Evolutionary conservation across 192 early-diverging fungal species (phyloP).

Genomic region (Podila minutissima): DNA sequence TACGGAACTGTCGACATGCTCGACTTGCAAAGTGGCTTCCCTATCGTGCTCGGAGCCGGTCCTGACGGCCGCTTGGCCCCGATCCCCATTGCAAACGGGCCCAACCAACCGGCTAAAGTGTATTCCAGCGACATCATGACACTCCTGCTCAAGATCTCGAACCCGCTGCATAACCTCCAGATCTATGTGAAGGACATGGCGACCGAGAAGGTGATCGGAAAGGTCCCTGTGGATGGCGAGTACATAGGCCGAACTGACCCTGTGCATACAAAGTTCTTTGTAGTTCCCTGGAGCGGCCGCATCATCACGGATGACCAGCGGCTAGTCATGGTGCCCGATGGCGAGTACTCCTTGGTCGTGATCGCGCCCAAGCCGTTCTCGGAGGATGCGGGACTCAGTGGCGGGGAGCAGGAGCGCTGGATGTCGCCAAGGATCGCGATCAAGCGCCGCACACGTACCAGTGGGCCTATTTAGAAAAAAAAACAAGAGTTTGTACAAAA

Average conservation of each 20-base stretch:
- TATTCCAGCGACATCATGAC: constrained; percentile 17
- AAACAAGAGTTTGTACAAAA: background rate
- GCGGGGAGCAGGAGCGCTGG: constrained; percentile 21
- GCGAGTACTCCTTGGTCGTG: constrained; percentile 25
- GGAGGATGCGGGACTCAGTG: background rate
- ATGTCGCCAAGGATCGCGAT: constrained; percentile 20
- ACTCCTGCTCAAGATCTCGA: constrained; percentile 30
- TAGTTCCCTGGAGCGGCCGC: constrained; percentile 12
- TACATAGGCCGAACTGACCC: constrained; percentile 32
- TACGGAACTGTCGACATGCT: constrained; percentile 41
- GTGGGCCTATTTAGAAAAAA: background rate
- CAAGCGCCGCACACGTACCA: background rate
- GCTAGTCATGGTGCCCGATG: constrained; percentile 7
- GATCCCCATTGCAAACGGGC: background rate
- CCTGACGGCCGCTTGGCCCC: constrained; percentile 15
- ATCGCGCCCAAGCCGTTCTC: constrained; percentile 43
- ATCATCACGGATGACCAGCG: background rate
- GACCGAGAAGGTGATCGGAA: constrained; percentile 8
- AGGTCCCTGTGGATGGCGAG: constrained; percentile 21
- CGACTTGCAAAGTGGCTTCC: constrained; percentile 25
- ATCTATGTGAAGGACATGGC: constrained; percentile 14
- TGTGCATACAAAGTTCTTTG: constrained; percentile 31
- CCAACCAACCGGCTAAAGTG: background rate
- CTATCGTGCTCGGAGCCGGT: constrained; percentile 22
- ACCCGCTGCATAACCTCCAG: constrained; percentile 21